Percentiles rank a stretch among this genome's conserved stretches.
Evolutionary conservation across 345 rosid genomes (phyloP).

Genomic region (Ceriops zippeliana): DNA sequence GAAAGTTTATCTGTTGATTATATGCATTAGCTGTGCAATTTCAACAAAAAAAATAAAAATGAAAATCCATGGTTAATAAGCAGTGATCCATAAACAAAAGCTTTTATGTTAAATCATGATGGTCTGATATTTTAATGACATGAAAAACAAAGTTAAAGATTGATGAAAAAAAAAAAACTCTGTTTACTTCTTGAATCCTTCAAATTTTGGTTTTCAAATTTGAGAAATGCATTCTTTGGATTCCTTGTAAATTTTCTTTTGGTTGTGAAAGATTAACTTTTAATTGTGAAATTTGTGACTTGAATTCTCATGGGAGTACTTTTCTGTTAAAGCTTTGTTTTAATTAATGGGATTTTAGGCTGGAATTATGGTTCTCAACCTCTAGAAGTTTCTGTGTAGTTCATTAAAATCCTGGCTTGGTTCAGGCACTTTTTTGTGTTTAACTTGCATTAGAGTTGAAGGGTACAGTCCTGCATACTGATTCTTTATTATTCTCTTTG

Average conservation of each 20-base stretch:
- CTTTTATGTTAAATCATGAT: no score
- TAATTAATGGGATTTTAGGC: background rate
- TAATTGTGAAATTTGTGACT: background rate
- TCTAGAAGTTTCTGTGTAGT: no score
- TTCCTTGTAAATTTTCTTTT: background rate
- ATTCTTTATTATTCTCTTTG: conserved; percentile 18
- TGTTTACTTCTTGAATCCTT: no score
- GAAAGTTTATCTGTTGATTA: background rate
- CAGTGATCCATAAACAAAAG: no score
- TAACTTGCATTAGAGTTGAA: background rate
- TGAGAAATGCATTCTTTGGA: background rate
- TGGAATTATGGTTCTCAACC: background rate
- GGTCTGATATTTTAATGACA: no score
- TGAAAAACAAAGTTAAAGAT: no score
- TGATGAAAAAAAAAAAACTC: no score
- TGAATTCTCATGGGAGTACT: background rate
- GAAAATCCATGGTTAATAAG: no score
- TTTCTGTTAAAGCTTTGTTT: background rate
- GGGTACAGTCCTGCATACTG: background rate
- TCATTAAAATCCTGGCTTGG: background rate
- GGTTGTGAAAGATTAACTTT: background rate
- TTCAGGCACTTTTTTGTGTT: background rate
- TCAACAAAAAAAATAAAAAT: no score
- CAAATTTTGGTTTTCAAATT: background rate
- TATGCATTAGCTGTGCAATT: no score